phyloP scores from a whole-genome alignment of 306 rosid genomes.

The Urtica urens region DNA sequence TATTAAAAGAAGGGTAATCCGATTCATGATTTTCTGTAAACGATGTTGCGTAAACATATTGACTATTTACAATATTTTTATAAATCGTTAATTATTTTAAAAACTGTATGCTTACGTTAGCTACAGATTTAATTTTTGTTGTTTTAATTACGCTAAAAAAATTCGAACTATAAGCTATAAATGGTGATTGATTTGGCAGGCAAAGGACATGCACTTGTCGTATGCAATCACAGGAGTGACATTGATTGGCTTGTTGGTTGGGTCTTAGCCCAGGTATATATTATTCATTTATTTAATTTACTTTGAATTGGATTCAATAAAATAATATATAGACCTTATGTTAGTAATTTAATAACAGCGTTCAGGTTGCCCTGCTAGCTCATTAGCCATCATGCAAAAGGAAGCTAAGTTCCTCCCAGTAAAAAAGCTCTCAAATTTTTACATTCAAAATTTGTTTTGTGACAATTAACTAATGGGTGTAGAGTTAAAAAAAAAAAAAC shows the following conservation, averaged over 20 bases:
- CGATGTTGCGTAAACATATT: too few relatives aligned
- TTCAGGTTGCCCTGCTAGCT: constrained; percentile 69
- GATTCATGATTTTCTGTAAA: neutral
- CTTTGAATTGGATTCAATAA: neutral
- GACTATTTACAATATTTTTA: too few relatives aligned
- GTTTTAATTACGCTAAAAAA: too few relatives aligned
- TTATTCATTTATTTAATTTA: neutral
- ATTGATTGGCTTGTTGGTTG: constrained; percentile 96
- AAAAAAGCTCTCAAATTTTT: constrained; percentile 22
- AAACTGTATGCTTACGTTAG: too few relatives aligned
- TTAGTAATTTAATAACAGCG: constrained; percentile 37
- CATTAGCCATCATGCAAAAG: constrained; percentile 68
- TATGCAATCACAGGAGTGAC: constrained; percentile 85
- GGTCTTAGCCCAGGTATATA: constrained; percentile 74
- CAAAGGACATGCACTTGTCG: constrained; percentile 64
- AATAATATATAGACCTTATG: neutral
- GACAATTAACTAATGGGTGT: too few relatives aligned
- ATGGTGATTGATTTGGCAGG: constrained; percentile 40
- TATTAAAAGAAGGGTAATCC: too few relatives aligned
- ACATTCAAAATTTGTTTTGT: neutral
- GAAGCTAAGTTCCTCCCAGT: constrained; percentile 63
- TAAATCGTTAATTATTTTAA: too few relatives aligned
- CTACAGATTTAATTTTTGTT: too few relatives aligned
- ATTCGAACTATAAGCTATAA: too few relatives aligned
- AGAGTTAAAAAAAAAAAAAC: neutral